phyloP scores from a whole-genome alignment of 257 asterid species.

The Leonotis leonurus region DNA sequence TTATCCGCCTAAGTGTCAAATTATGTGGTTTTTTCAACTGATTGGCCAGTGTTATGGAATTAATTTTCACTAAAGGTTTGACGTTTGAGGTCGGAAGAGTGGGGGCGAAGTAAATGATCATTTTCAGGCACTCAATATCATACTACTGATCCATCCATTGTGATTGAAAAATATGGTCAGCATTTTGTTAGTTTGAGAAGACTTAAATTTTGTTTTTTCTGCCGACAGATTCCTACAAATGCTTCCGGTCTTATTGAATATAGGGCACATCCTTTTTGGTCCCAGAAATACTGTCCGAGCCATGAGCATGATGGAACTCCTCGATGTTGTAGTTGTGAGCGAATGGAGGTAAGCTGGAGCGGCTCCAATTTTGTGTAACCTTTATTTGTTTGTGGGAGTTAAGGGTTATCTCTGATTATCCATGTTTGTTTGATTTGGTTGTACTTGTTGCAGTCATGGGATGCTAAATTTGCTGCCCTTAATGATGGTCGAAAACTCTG shows the following conservation, averaged over 20 bases:
- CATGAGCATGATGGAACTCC: conserved; percentile 97
- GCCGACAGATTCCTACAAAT: conserved; percentile 81
- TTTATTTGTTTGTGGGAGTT: not conserved
- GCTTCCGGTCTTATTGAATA: conserved; percentile 89
- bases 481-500: conserved; percentile 94
- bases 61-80: too few relatives aligned
- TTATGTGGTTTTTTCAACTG: not conserved
- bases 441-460: conserved; percentile 46
- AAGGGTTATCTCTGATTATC: not conserved
- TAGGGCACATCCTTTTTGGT: conserved; percentile 97
- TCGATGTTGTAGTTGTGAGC: conserved; percentile 97
- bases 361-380: not conserved
- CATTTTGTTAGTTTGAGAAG: conserved; percentile 12
- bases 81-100: too few relatives aligned
- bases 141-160: not conserved
- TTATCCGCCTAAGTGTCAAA: not conserved
- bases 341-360: conserved; percentile 68
- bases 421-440: conserved; percentile 1
- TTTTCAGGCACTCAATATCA: not conserved
- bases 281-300: conserved; percentile 93
- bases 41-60: not conserved
- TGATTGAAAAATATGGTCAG: conserved; percentile 1
- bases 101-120: too few relatives aligned
- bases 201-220: conserved; percentile 2
- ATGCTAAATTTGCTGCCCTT: conserved; percentile 68